phyloP scores from a whole-genome alignment of 257 asterid genomes.

The Solanum ossicruentum region DNA sequence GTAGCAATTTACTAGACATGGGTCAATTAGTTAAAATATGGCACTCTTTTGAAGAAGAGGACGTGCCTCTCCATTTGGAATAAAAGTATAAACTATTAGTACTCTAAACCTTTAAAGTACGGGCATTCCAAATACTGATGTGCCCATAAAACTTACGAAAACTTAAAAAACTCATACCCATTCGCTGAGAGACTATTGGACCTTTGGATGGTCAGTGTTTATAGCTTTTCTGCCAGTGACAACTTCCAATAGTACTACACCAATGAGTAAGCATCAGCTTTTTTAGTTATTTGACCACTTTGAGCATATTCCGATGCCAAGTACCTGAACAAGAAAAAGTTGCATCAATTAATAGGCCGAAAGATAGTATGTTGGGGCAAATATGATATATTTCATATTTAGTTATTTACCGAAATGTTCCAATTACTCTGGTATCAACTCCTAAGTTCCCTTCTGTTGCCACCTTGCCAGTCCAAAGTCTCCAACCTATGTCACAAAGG shows the following conservation, averaged over 20 bases:
- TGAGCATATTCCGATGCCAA: conserved; percentile 89
- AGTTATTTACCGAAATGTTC: conserved; percentile 53
- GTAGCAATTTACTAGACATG: conserved; percentile 29
- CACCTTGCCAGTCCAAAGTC: conserved; percentile 83
- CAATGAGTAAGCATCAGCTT: conserved; percentile 72
- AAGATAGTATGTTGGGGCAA: background rate
- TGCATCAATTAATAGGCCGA: background rate
- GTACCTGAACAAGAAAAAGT: conserved; percentile 23
- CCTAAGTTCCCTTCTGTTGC: conserved; percentile 49
- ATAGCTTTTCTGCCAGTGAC: conserved; percentile 83
- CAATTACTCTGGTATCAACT: conserved; percentile 56
- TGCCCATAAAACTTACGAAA: background rate
- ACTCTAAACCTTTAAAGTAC: background rate
- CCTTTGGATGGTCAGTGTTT: conserved; percentile 63
- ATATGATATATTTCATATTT: background rate
- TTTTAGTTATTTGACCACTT: conserved; percentile 70
- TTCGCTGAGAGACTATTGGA: conserved; percentile 69
- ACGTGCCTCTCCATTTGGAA: conserved; percentile 44
- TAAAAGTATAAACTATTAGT: background rate
- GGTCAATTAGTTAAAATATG: conserved; percentile 44
- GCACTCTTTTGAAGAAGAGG: conserved; percentile 46
- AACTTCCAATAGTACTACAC: conserved; percentile 66
- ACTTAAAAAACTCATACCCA: conserved; percentile 45
- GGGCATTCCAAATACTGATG: background rate
- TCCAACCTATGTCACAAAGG: conserved; percentile 48